Conservation (phyloP, 805 yeast genomes). For the Saccharomycopsis javanensis region DNA sequence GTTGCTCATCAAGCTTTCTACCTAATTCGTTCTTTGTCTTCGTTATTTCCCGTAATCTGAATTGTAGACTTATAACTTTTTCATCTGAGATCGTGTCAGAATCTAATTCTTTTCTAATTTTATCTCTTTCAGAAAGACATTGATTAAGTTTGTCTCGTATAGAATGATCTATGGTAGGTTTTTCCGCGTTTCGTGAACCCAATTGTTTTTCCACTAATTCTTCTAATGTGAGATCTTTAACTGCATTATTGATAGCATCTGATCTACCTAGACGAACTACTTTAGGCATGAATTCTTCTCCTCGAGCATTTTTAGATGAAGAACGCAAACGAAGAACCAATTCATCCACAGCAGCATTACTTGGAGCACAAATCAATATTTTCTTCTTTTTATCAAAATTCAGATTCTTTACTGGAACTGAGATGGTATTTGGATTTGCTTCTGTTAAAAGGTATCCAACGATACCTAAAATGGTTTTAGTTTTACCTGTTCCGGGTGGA, state of each 20-base stretch:
- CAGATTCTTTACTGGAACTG: conserved; percentile 25
- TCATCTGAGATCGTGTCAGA: conserved; percentile 31
- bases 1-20: conserved; percentile 61
- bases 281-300: conserved; percentile 45
- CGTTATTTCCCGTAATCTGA: conserved; percentile 45
- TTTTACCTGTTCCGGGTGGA: conserved; percentile 99
- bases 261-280: conserved; percentile 84
- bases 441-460: conserved; percentile 64
- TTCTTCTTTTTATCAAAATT: conserved; percentile 34
- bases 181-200: conserved; percentile 30
- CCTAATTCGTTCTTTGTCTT: conserved; percentile 60
- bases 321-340: conserved; percentile 68
- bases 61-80: conserved; percentile 36
- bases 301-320: conserved; percentile 55
- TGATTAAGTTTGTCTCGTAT: conserved; percentile 42
- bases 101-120: conserved; percentile 34
- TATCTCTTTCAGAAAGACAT: conserved; percentile 49
- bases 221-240: conserved; percentile 74
- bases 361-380: conserved; percentile 90
- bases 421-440: conserved; percentile 25
- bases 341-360: conserved; percentile 98
- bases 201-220: conserved; percentile 66
- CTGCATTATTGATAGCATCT: conserved; percentile 78
- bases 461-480: conserved; percentile 90
- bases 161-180: conserved; percentile 35